phyloP scores from a whole-genome alignment of 2,329 filamentous ascomycete genomes.

The Fusarium dimerum region DNA sequence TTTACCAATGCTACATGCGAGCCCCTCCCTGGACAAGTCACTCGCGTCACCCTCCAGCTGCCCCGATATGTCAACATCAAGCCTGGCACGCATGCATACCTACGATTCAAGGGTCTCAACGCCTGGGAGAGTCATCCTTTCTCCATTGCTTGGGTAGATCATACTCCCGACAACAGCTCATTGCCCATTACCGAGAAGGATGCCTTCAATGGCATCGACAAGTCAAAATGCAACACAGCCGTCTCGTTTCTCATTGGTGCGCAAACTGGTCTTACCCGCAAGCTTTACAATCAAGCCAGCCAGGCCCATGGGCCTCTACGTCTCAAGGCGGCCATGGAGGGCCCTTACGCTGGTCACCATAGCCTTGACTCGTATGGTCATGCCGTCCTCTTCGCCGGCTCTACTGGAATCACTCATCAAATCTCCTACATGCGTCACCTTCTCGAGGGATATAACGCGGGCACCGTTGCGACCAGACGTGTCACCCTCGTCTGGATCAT shows the following conservation, averaged over 20 bases:
- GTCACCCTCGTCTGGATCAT: slow-evolving; percentile 91
- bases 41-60: slow-evolving; percentile 69
- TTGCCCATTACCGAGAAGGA: slow-evolving; percentile 45
- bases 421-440: slow-evolving; percentile 83
- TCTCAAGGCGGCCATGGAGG: slow-evolving; percentile 78
- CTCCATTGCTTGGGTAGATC: slow-evolving; percentile 73
- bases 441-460: slow-evolving; percentile 66
- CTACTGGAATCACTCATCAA: slow-evolving; percentile 94
- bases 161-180: slow-evolving; percentile 44
- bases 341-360: slow-evolving; percentile 84
- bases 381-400: slow-evolving; percentile 84
- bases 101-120: slow-evolving; percentile 67
- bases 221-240: slow-evolving; percentile 48
- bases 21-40: slow-evolving; percentile 68
- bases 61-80: slow-evolving; percentile 66
- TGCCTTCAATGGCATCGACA: slow-evolving; percentile 38
- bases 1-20: slow-evolving; percentile 68
- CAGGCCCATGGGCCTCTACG: slow-evolving; percentile 55
- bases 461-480: slow-evolving; percentile 76
- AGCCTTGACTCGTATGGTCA: slow-evolving; percentile 91
- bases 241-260: slow-evolving; percentile 86
- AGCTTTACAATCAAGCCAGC: slow-evolving; percentile 71
- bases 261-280: slow-evolving; percentile 84
- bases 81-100: slow-evolving; percentile 74
- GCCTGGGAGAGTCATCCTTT: slow-evolving; percentile 78